Percentiles rank a stretch among this genome's conserved stretches.
These are phyloP conservation scores for Microstroma glucosiphilum DNA, from an alignment of 1,284 basidiomycete genomes.

Conservation along the genomic window DNA sequence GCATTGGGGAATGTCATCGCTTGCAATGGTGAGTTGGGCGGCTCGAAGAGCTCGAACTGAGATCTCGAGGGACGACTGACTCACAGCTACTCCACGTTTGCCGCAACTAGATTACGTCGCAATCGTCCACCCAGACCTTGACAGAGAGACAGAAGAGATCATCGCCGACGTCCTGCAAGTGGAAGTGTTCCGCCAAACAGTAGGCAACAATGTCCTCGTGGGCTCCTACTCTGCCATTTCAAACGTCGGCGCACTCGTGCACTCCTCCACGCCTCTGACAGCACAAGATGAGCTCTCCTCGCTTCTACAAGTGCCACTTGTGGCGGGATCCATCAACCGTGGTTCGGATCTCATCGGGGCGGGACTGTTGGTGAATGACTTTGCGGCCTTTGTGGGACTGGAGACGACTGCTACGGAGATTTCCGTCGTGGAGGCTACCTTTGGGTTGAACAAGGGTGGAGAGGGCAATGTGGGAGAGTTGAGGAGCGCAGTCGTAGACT, in stretches of 20 bases:
- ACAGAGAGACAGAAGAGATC: slow-evolving; percentile 98
- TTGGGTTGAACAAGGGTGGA: slow-evolving; percentile 56
- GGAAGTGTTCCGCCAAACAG: slow-evolving; percentile 95
- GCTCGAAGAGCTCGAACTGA: not conserved
- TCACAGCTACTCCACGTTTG: not conserved
- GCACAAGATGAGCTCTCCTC: slow-evolving; percentile 97
- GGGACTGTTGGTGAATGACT: slow-evolving; percentile 95
- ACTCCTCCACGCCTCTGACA: slow-evolving; percentile 91
- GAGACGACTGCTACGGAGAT: slow-evolving; percentile 88
- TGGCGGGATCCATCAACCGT: slow-evolving; percentile 95
- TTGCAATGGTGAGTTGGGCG: slow-evolving; percentile 68
- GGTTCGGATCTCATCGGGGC: slow-evolving; percentile 97
- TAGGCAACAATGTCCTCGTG: slow-evolving; percentile 86
- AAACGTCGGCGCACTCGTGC: slow-evolving; percentile 94
- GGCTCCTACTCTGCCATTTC: slow-evolving; percentile 90
- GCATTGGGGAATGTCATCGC: slow-evolving; percentile 98
- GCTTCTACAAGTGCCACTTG: slow-evolving; percentile 86
- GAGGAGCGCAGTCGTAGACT: slow-evolving; percentile 46
- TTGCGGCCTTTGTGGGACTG: slow-evolving; percentile 73
- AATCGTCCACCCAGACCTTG: slow-evolving; percentile 69
- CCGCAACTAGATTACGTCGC: slow-evolving; percentile 38
- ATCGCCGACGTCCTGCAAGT: slow-evolving; percentile 98
- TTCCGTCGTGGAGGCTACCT: slow-evolving; percentile 92
- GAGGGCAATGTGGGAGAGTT: slow-evolving; percentile 44
- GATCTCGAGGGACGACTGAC: not conserved